Base-by-base conservation (phyloP, 768 basidiomycete genomes). In the Kwoniella shandongensis region DNA sequence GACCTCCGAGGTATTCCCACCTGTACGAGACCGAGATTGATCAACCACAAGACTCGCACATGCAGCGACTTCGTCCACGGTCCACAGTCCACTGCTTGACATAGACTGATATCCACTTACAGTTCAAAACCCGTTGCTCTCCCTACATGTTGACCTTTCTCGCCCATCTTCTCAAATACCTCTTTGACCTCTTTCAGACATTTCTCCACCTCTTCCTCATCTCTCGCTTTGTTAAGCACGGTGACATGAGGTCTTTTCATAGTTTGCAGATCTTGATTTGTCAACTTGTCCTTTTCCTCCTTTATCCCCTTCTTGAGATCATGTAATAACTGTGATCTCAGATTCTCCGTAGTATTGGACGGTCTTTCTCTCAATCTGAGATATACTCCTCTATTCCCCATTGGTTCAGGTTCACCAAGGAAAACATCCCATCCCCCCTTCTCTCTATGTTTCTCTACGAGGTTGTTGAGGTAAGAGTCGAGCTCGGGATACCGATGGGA, bases 1-100 rank as follows among this genome's bases (percentile, higher is more conserved):
- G 67, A 4, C 70, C 70, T n/a, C 67, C 62, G 6, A 61, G 44
- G 32, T 72, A 72, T 44, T 72, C 70, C 67, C 66, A 72, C 18
- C 69, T 67, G 54, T 5, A 1, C 17, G 39, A n/a, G n/a, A n/a
- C n/a, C n/a, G n/a, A n/a, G n/a, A n/a, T n/a, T n/a, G n/a, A n/a
- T n/a, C n/a, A n/a, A n/a, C n/a, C n/a, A n/a, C n/a, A n/a, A n/a
- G n/a, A n/a, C n/a, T n/a, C n/a, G n/a, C n/a, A n/a, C n/a, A n/a
- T n/a, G n/a, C n/a, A n/a, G n/a, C n/a, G n/a, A n/a, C n/a, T n/a
- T n/a, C n/a, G n/a, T n/a, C n/a, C n/a, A n/a, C n/a, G n/a, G n/a
- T n/a, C n/a, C n/a, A n/a, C n/a, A n/a, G n/a, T n/a, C n/a, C n/a
- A n/a, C n/a, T n/a, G n/a, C n/a, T 38, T 20, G 23, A 8, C 15